A percentile compares a stretch with the other conserved stretches of the same genome.
These are phyloP conservation scores for Gelatoporia subvermispora DNA, from an alignment of 768 basidiomycete genomes.

Conservation along the genomic window DNA sequence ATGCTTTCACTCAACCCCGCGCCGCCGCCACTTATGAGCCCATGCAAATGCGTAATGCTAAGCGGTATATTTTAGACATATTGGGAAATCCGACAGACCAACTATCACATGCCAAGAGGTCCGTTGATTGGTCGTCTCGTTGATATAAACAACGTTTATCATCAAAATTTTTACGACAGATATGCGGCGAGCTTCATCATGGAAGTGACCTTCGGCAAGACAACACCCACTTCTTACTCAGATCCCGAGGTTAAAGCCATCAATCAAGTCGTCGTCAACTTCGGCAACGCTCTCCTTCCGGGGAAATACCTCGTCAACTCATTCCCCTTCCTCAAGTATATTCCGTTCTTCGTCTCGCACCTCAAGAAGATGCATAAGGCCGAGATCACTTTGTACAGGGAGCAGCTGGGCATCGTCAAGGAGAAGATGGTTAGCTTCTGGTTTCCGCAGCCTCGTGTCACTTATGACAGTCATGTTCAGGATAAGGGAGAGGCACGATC, in stretches of 20 bases:
- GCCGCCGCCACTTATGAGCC: conserved; percentile 27
- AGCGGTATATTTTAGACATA: conserved; percentile 30
- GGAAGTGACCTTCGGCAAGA: conserved; percentile 37
- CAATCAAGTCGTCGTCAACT: conserved; percentile 28
- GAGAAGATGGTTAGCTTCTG: conserved; percentile 3
- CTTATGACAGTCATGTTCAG: conserved; percentile 14
- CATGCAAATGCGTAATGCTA: conserved; percentile 28
- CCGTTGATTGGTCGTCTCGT: too few species aligned
- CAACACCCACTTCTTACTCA: conserved; percentile 29
- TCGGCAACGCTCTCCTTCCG: conserved; percentile 31
- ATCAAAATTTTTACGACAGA: too few species aligned
- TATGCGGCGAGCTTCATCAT: too few species aligned
- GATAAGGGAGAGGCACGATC: conserved; percentile 17
- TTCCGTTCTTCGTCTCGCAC: conserved; percentile 58
- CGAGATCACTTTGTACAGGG: conserved; percentile 29
- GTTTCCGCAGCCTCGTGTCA: background rate
- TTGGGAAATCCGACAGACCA: conserved; percentile 28
- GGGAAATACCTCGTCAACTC: conserved; percentile 31
- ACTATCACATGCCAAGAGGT: conserved; percentile 30
- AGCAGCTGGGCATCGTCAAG: conserved; percentile 22
- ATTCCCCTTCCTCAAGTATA: conserved; percentile 29
- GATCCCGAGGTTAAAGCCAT: conserved; percentile 31
- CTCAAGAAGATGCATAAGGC: conserved; percentile 48
- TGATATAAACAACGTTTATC: too few species aligned
- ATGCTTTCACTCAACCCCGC: conserved; percentile 29